Conservation (phyloP, 1,284 basidiomycete species). For the Heterobasidion occidentale region DNA sequence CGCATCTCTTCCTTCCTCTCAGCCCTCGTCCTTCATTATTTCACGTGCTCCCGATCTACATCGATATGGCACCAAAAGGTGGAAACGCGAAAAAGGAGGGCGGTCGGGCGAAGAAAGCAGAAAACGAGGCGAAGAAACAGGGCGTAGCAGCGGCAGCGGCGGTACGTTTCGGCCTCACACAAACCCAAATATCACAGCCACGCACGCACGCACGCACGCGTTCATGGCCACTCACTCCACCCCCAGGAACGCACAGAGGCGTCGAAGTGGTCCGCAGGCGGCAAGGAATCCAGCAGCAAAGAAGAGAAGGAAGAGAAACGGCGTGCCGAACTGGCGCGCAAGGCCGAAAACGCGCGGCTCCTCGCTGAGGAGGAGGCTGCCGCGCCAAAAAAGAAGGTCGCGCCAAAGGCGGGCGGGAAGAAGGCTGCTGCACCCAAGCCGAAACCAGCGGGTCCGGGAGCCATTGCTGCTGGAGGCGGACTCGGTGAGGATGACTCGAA, state of each 20-base stretch:
- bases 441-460: constrained; percentile 67
- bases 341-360: constrained; percentile 68
- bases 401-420: constrained; percentile 59
- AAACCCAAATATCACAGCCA: not conserved
- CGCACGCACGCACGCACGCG: not conserved
- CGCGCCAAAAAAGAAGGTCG: constrained; percentile 56
- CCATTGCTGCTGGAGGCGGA: constrained; percentile 66
- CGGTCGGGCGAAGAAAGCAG: constrained; percentile 86
- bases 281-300: constrained; percentile 58
- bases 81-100: constrained; percentile 86
- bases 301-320: constrained; percentile 75
- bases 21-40: not conserved
- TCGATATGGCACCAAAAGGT: constrained; percentile 81
- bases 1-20: not conserved
- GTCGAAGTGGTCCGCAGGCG: constrained; percentile 62
- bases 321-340: constrained; percentile 64
- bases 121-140: constrained; percentile 80
- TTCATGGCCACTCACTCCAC: constrained; percentile 5
- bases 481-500: constrained; percentile 18
- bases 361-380: constrained; percentile 83
- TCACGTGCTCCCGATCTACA: not conserved
- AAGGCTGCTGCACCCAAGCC: constrained; percentile 33
- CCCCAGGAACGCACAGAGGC: constrained; percentile 74
- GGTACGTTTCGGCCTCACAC: constrained; percentile 26
- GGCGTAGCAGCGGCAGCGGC: constrained; percentile 49